Conservation (phyloP, 1,284 basidiomycete genomes). For the Megacollybia platyphylla region DNA sequence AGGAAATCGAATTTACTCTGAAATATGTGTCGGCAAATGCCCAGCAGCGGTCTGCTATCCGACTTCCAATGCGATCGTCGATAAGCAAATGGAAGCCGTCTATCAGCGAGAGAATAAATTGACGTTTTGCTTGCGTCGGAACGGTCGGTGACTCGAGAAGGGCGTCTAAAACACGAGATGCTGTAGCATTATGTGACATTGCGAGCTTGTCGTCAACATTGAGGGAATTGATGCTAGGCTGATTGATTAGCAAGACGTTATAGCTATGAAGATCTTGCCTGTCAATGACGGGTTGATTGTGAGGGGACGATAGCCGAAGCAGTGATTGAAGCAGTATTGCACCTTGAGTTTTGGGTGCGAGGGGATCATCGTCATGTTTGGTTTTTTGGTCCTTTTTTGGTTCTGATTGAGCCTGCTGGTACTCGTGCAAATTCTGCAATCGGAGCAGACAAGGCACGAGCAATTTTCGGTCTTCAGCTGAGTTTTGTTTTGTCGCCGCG, state of each 20-base stretch:
- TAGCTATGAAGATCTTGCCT: constrained; percentile 32
- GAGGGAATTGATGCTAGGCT: constrained; percentile 45
- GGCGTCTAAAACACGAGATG: constrained; percentile 76
- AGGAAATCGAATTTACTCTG: constrained; percentile 40
- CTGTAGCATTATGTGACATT: constrained; percentile 60
- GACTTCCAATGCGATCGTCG: constrained; percentile 79
- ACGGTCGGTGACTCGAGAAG: constrained; percentile 63
- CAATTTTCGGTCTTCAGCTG: constrained; percentile 27
- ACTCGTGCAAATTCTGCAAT: constrained; percentile 46
- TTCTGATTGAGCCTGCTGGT: constrained; percentile 6
- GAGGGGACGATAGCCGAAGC: constrained; percentile 51
- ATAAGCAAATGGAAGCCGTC: constrained; percentile 70
- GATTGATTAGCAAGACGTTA: constrained; percentile 1
- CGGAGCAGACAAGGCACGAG: constrained; percentile 57
- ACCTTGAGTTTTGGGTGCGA: constrained; percentile 71
- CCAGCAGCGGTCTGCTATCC: constrained; percentile 84
- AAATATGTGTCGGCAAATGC: constrained; percentile 79
- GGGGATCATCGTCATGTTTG: constrained; percentile 11
- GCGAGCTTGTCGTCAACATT: constrained; percentile 45
- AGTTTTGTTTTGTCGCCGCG: constrained; percentile 44
- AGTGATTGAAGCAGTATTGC: constrained; percentile 77
- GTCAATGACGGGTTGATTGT: constrained; percentile 53
- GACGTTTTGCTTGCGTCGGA: constrained; percentile 51
- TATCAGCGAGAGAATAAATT: constrained; percentile 63
- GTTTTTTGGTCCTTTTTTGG: constrained; percentile 6